These are phyloP conservation scores for Nakazawaea ambrosiae DNA, from an alignment of 805 yeast genomes.

Conservation along the genomic window DNA sequence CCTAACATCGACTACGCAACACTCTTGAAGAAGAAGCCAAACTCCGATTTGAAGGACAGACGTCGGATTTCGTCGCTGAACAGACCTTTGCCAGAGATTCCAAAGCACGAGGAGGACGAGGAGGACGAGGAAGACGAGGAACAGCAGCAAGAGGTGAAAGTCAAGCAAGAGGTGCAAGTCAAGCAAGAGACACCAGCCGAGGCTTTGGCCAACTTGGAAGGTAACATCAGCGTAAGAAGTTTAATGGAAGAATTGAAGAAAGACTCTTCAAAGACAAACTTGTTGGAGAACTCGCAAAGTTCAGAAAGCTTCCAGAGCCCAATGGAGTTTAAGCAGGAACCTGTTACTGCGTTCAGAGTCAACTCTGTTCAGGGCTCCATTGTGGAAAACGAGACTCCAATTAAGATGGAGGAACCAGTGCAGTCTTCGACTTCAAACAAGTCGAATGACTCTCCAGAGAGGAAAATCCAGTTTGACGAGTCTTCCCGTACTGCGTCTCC, in stretches of 20 bases:
- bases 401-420: neutral
- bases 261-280: neutral
- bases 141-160: neutral
- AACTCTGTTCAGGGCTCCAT: too few relatives aligned
- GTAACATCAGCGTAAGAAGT: too few relatives aligned
- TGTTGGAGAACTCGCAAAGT: conserved; percentile 4
- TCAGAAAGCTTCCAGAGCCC: neutral
- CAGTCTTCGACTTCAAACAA: neutral
- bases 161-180: neutral
- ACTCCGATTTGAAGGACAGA: neutral
- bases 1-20: conserved; percentile 1
- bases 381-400: neutral
- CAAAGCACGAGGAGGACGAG: conserved; percentile 4
- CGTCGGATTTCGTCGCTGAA: conserved; percentile 6
- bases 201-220: too few relatives aligned
- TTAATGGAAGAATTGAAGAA: neutral
- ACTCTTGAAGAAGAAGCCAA: neutral
- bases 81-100: conserved; percentile 11
- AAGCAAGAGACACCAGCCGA: neutral
- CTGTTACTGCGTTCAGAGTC: neutral
- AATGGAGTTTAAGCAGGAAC: neutral
- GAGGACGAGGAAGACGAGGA: conserved; percentile 1
- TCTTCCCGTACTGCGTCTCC: conserved; percentile 8
- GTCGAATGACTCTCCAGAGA: neutral
- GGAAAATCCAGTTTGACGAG: conserved; percentile 13